These are phyloP conservation scores for Metschnikowia cerradonensis DNA, from an alignment of 805 yeast species.

Conservation along the genomic window DNA sequence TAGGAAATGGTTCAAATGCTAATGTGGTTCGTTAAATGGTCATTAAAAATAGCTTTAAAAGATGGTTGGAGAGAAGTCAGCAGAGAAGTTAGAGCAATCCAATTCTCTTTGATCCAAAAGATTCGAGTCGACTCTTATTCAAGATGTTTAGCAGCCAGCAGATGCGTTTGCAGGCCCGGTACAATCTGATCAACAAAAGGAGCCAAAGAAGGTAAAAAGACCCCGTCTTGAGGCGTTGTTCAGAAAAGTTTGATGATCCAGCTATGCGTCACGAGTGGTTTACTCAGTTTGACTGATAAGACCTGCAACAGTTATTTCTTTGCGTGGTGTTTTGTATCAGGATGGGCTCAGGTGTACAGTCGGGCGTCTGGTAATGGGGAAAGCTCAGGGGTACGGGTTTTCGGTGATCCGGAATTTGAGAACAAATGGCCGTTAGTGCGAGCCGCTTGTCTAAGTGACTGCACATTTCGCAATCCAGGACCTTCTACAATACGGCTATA, in stretches of 20 bases:
- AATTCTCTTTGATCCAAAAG: not conserved
- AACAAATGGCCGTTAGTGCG: constrained; percentile 1
- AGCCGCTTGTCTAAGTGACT: not conserved
- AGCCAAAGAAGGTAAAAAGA: not conserved
- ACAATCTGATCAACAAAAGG: constrained; percentile 1
- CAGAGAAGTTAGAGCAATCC: not conserved
- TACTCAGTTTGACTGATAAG: not conserved
- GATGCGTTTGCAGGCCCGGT: constrained; percentile 1
- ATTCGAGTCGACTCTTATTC: not conserved
- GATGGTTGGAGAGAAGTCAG: not conserved
- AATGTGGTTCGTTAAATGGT: constrained; percentile 2
- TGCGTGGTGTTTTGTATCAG: constrained; percentile 2
- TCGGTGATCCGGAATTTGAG: not conserved
- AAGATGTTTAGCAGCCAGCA: not conserved
- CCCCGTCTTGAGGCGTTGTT: not conserved
- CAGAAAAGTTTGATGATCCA: not conserved
- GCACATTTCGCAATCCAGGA: not conserved
- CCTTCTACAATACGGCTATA: not conserved
- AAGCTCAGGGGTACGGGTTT: constrained; percentile 1
- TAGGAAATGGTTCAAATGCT: constrained; percentile 3
- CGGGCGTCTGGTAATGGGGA: not conserved
- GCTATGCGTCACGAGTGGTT: not conserved
- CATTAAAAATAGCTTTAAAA: constrained; percentile 2
- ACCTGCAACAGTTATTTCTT: not conserved
- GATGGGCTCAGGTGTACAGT: not conserved